Conservation (phyloP, 2,329 filamentous ascomycete genomes). For the Ophiostoma ulmi region DNA sequence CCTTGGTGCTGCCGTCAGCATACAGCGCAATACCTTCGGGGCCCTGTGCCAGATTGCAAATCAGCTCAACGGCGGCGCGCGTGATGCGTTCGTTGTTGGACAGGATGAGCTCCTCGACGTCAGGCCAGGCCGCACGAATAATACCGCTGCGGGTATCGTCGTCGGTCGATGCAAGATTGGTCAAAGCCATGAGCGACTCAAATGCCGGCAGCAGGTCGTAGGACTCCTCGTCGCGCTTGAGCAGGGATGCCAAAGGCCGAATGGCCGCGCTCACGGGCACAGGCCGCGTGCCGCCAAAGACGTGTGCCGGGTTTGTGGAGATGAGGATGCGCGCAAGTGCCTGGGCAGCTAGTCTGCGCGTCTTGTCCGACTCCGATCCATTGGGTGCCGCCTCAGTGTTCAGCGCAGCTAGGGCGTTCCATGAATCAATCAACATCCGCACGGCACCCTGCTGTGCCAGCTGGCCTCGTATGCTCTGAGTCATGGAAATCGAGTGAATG, state of each 20-base stretch:
- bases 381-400: constrained; percentile 40
- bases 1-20: constrained; percentile 57
- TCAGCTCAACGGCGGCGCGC: constrained; percentile 78
- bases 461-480: constrained; percentile 66
- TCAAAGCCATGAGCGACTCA: constrained; percentile 84
- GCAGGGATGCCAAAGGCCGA: constrained; percentile 69
- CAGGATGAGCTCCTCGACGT: constrained; percentile 78
- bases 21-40: constrained; percentile 64
- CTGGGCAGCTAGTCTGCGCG: constrained; percentile 63
- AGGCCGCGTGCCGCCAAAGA: constrained; percentile 74
- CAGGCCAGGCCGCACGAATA: constrained; percentile 66
- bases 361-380: constrained; percentile 27
- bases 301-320: constrained; percentile 74
- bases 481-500: constrained; percentile 69
- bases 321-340: constrained; percentile 81
- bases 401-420: constrained; percentile 57
- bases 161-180: constrained; percentile 82
- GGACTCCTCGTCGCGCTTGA: constrained; percentile 45
- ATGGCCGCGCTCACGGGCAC: constrained; percentile 74
- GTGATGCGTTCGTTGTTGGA: constrained; percentile 69
- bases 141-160: constrained; percentile 62
- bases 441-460: constrained; percentile 93
- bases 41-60: constrained; percentile 81
- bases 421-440: constrained; percentile 70
- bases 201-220: constrained; percentile 82